These are phyloP conservation scores for Hypoxylon fuscum DNA, from an alignment of 495 filamentous ascomycete species.

Conservation along the genomic window DNA sequence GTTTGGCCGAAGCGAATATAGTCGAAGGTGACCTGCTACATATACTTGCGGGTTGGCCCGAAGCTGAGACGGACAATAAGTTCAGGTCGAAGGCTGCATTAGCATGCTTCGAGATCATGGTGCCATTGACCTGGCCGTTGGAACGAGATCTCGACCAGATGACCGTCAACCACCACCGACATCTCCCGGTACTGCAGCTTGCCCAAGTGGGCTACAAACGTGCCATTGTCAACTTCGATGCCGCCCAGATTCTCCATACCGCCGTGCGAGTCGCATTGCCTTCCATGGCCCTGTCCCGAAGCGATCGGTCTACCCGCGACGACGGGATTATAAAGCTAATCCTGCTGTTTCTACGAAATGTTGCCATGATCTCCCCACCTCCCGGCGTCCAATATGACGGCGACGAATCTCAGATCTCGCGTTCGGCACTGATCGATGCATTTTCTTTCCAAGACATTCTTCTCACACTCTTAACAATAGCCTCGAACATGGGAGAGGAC, in stretches of 20 bases:
- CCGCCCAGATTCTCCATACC: constrained; percentile 76
- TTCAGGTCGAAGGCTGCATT: constrained; percentile 75
- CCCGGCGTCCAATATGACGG: constrained; percentile 62
- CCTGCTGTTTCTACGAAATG: constrained; percentile 87
- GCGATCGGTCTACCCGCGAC: constrained; percentile 80
- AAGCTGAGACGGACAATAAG: constrained; percentile 74
- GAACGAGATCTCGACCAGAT: constrained; percentile 78
- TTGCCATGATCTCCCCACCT: constrained; percentile 82
- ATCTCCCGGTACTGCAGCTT: constrained; percentile 86
- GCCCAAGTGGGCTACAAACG: constrained; percentile 91
- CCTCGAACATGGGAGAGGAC: constrained; percentile 91
- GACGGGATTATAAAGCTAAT: constrained; percentile 94
- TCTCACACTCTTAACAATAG: constrained; percentile 80
- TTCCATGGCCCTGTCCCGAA: constrained; percentile 79
- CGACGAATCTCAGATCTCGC: constrained; percentile 87
- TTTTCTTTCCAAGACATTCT: constrained; percentile 92
- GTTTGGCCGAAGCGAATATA: constrained; percentile 91
- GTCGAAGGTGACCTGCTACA: constrained; percentile 88
- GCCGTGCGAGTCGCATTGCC: constrained; percentile 84
- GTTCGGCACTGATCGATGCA: constrained; percentile 86
- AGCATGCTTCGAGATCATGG: constrained; percentile 90
- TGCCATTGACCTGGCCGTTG: constrained; percentile 93
- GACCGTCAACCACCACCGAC: constrained; percentile 92
- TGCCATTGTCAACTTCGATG: constrained; percentile 81
- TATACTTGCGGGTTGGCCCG: constrained; percentile 84